Evolutionary conservation across 306 rosid species (phyloP), one percentile per base, ranked within the genome.

Genomic region (Prunus campanulata): DNA sequence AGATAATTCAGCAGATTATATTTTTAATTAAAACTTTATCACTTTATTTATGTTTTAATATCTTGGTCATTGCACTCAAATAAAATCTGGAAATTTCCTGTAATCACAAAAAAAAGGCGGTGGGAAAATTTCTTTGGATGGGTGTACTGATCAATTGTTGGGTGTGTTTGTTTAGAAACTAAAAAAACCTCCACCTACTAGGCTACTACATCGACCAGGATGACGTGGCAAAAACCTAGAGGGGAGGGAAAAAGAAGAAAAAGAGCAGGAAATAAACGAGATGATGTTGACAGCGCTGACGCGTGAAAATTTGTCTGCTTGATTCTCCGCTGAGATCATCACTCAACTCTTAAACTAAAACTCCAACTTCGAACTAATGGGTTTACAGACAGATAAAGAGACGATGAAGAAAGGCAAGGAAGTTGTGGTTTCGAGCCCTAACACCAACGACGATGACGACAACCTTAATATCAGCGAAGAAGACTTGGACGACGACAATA

Each of bases 381-480:
- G 49, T 15, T 32, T 64, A n/a, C 69, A 18, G 27, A 42, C 18
- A 14, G 66, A 54, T 11, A 29, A 6, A 6, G 35, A 63, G 51
- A 75, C 3, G 46, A 88, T 73, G 86, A 83, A 70, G 79, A 87
- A 87, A 81, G 85, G 15, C 49, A 80, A 83, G 71, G 82, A 15
- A 25, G 79, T 77, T n/a, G 57, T 72, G 13, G 74, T 70, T 3
- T 16, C 85, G 1, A 75, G 66, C 75, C 84, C 82, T 48, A 62
- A 78, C 47, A 30, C 2, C 71, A 2, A 44, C 52, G 71, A n/a
- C n/a, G 51, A 24, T 20, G 62, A 48, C 72, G 30, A 20, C 25
- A 29, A 32, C 51, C 55, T 14, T 70, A 54, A 44, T 63, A 79
- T 81, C 79, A 73, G 77, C 67, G 91, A 84, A 9, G 89, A 83